Conservation (phyloP, 768 basidiomycete species). For the Termitomyces sp. region DNA sequence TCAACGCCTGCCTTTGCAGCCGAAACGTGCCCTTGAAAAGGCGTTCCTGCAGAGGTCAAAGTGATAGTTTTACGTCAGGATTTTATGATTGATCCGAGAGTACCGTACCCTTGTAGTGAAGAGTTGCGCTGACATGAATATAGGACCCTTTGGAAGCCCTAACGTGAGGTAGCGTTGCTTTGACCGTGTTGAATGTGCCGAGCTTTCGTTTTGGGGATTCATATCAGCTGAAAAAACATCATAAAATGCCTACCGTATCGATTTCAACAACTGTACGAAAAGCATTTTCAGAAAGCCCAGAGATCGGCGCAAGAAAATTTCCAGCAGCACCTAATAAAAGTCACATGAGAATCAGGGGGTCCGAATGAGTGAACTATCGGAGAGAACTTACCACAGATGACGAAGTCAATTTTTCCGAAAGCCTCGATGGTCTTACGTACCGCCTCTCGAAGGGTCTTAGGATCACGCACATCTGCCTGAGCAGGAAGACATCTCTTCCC, state of each 20-base stretch:
- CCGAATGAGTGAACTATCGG: neutral
- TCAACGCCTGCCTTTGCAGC: slow-evolving; percentile 95
- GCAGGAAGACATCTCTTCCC: slow-evolving; percentile 66
- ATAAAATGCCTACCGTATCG: slow-evolving; percentile 59
- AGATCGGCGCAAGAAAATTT: slow-evolving; percentile 89
- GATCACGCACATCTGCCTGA: slow-evolving; percentile 80
- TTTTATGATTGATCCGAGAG: neutral
- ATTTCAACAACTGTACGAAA: slow-evolving; percentile 93
- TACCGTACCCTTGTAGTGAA: slow-evolving; percentile 73
- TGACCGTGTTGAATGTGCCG: slow-evolving; percentile 92
- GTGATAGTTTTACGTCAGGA: neutral
- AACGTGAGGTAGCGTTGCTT: slow-evolving; percentile 78
- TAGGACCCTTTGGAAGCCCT: slow-evolving; percentile 73
- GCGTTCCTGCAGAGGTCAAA: slow-evolving; percentile 43
- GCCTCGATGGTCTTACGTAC: slow-evolving; percentile 67
- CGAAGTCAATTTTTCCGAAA: slow-evolving; percentile 90
- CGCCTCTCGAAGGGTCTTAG: slow-evolving; percentile 65
- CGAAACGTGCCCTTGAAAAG: slow-evolving; percentile 89
- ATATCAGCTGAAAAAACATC: neutral
- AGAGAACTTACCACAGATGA: slow-evolving; percentile 71
- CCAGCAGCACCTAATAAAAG: slow-evolving; percentile 75
- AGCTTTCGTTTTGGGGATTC: slow-evolving; percentile 36
- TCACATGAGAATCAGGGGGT: neutral
- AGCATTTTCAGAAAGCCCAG: slow-evolving; percentile 78
- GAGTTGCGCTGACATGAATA: slow-evolving; percentile 82